Base-by-base conservation (phyloP, 345 rosid species). In the Clausena lansium region DNA sequence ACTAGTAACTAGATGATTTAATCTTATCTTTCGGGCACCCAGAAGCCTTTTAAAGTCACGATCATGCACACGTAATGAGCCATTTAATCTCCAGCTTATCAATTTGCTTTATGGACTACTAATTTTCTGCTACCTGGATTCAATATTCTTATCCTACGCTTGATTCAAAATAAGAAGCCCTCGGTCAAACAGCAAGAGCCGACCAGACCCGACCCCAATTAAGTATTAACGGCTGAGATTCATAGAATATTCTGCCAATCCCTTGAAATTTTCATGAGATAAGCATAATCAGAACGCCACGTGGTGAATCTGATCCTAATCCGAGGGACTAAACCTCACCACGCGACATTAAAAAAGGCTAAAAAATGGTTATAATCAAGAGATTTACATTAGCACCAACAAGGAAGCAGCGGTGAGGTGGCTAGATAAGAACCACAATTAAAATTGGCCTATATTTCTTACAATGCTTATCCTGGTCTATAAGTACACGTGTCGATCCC, bases 391-490 rank as follows among this genome's bases (percentile, higher is more conserved):
- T 66, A 33, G 65, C 58, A 58, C 78, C 77, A 71, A 67, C 73
- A 6, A 74, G 80, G 84, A 57, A 58, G 67, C 68, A 11, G n/a
- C 4, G 22, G 9, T 85, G 87, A 80, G 68, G 87, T 86, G 91
- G 87, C 67, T 4, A 30, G 87, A 82, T 79, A 80, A 85, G 80
- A 76, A 70, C 88, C 86, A 41, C 72, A 14, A 28, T 24, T 22
- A 30, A 6, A 33, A 6, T 4, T 9, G n/a, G 28, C 76, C 54
- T 8, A 9, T 19, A 25, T 38, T 45, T 67, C 22, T 36, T 70
- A 25, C 58, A 10, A 63, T 76, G 75, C 85, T 84, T 79, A 82
- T 85, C 88, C 73, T 14, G 24, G 41, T 4, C 13, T 9, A 4
- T 3, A 4, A 1, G 55, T 74, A 47, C 25, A 83, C 84, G 81